Conservation (phyloP, 192 early-diverging fungal genomes). For the Entomortierella beljakovae region DNA sequence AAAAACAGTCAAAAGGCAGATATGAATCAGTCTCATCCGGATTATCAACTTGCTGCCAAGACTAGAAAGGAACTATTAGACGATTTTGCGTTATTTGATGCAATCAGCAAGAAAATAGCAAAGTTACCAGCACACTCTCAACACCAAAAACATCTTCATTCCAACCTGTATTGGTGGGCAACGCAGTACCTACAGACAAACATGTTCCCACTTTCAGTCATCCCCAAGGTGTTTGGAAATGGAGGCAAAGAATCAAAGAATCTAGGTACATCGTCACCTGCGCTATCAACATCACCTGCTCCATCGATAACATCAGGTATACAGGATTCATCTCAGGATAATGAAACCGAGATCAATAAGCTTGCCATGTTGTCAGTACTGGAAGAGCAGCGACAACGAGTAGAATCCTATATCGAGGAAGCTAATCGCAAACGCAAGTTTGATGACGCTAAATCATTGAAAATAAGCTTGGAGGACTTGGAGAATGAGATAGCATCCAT, state of each 20-base stretch:
- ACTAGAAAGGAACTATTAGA: conserved; percentile 73
- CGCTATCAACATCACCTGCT: conserved; percentile 22
- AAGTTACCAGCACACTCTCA: conserved; percentile 61
- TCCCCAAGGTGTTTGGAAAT: conserved; percentile 67
- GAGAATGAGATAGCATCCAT: conserved; percentile 67
- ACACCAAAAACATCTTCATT: conserved; percentile 67
- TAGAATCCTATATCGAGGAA: conserved; percentile 73
- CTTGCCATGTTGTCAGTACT: conserved; percentile 63
- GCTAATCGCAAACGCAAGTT: conserved; percentile 73
- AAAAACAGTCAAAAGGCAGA: conserved; percentile 58
- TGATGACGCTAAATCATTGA: conserved; percentile 79
- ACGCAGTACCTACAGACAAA: conserved; percentile 80
- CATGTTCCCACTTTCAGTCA: conserved; percentile 81
- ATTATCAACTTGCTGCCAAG: conserved; percentile 68
- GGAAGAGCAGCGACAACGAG: conserved; percentile 74
- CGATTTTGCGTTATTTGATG: conserved; percentile 73
- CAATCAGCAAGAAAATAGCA: conserved; percentile 68
- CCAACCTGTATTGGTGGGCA: conserved; percentile 71
- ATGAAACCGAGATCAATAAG: conserved; percentile 43
- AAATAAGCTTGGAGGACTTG: conserved; percentile 71
- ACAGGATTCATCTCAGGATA: conserved; percentile 25
- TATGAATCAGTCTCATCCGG: conserved; percentile 61
- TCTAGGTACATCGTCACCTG: conserved; percentile 2
- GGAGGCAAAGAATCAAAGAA: conserved; percentile 16
- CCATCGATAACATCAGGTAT: conserved; percentile 28